These are phyloP conservation scores for Chlorella sp. DNA, from an alignment of 139 green algal genomes.

Conservation along the genomic window DNA sequence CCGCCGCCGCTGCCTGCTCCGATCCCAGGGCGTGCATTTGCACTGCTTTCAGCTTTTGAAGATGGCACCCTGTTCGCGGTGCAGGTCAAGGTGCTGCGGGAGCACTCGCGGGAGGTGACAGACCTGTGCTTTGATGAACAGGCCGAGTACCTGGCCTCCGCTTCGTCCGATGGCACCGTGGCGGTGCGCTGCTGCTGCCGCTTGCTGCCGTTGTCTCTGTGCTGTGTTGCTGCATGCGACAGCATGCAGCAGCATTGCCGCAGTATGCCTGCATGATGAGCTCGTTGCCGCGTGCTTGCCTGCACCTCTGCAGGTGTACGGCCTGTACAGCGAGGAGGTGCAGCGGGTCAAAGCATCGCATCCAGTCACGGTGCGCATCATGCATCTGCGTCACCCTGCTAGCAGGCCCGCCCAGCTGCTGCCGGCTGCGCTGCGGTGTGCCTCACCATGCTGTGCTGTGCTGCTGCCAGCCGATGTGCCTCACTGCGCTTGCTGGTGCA, in stretches of 20 bases:
- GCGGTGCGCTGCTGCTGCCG: constrained; percentile 55
- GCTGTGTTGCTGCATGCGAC: too few species aligned
- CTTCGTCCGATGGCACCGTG: constrained; percentile 83
- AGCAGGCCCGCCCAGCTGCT: neutral
- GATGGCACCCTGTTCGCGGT: too few species aligned
- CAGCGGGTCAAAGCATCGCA: constrained; percentile 55
- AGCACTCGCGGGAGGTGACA: constrained; percentile 74
- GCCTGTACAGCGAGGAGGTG: constrained; percentile 77
- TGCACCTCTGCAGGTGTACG: constrained; percentile 42
- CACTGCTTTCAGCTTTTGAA: too few species aligned
- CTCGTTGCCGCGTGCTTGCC: too few species aligned
- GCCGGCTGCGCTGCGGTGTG: neutral
- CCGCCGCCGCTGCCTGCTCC: neutral
- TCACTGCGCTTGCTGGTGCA: constrained; percentile 52
- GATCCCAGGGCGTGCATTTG: too few species aligned
- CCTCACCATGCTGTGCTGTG: neutral
- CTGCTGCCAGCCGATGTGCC: neutral
- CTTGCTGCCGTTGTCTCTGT: too few species aligned
- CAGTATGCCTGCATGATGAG: too few species aligned
- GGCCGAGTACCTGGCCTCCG: constrained; percentile 84
- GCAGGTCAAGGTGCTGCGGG: constrained; percentile 64
- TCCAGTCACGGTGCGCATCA: constrained; percentile 6
- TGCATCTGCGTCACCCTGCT: neutral
- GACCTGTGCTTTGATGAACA: constrained; percentile 85
- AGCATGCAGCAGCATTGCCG: too few species aligned